Conservation (phyloP, 1,284 basidiomycete genomes). For the Pseudozyma pruni region DNA sequence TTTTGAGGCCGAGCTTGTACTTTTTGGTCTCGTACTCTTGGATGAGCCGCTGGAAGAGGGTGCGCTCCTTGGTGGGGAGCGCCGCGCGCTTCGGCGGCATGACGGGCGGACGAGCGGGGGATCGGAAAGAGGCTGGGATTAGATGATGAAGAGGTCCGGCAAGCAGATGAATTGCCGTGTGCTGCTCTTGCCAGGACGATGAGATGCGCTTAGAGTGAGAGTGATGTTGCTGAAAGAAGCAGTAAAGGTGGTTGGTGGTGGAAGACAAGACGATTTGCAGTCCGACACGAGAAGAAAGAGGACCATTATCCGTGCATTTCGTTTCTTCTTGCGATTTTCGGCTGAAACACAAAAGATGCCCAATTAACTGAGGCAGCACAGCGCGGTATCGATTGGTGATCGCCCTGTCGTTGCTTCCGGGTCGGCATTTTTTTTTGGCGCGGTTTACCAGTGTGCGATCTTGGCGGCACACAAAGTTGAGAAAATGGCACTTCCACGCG, state of each 20-base stretch:
- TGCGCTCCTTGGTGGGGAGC: conserved; percentile 84
- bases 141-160: background rate
- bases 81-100: conserved; percentile 63
- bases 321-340: conserved; percentile 27
- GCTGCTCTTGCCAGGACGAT: conserved; percentile 1
- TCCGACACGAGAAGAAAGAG: background rate
- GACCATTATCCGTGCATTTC: background rate
- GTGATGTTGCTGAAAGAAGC: background rate
- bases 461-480: background rate
- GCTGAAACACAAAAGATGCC: no score
- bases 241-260: background rate
- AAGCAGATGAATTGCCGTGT: background rate
- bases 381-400: conserved; percentile 11
- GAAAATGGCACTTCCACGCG: background rate
- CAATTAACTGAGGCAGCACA: conserved; percentile 17
- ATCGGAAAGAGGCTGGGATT: background rate
- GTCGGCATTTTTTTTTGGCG: background rate
- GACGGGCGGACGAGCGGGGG: background rate
- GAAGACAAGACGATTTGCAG: no score
- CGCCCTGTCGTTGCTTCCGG: conserved; percentile 2
- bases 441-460: background rate
- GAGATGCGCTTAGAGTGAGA: background rate
- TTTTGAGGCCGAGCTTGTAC: conserved; percentile 89
- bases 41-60: conserved; percentile 87
- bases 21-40: conserved; percentile 83